Percentiles rank a stretch among this genome's conserved stretches.
Conservation (phyloP, 805 yeast genomes). For the Spathaspora sp. region DNA sequence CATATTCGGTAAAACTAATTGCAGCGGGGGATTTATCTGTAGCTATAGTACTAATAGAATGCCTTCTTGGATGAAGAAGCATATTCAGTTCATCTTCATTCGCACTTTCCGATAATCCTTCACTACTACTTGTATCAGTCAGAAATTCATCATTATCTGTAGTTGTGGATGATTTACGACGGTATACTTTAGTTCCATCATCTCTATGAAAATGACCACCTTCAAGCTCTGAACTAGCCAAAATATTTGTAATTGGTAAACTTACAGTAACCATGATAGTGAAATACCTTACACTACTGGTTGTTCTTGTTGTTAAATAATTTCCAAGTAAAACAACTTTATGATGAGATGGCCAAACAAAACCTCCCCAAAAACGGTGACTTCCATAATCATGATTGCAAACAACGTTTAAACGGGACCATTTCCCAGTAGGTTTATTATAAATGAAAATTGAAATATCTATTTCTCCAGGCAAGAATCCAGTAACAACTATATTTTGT, state of each 20-base stretch:
- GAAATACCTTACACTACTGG: conserved; percentile 46
- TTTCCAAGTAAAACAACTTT: conserved; percentile 62
- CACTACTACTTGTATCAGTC: conserved; percentile 8
- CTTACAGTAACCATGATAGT: conserved; percentile 48
- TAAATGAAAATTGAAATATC: conserved; percentile 48
- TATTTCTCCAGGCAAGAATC: conserved; percentile 48
- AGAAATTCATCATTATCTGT: conserved; percentile 2
- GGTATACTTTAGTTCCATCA: conserved; percentile 14
- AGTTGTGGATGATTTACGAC: conserved; percentile 3
- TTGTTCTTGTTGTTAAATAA: conserved; percentile 38
- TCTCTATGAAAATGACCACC: conserved; percentile 21
- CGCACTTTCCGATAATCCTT: background rate
- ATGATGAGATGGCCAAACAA: conserved; percentile 77
- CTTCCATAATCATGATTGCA: conserved; percentile 50
- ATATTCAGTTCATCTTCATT: conserved; percentile 4
- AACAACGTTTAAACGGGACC: conserved; percentile 60
- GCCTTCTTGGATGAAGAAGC: conserved; percentile 9
- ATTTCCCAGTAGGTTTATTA: conserved; percentile 53
- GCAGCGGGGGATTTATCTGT: conserved; percentile 20
- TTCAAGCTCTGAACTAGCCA: conserved; percentile 41
- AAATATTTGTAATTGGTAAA: conserved; percentile 51
- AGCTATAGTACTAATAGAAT: conserved; percentile 16
- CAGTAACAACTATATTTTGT: conserved; percentile 58
- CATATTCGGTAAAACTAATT: conserved; percentile 62
- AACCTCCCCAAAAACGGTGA: conserved; percentile 64